Percentiles rank a stretch among this genome's conserved stretches.
phyloP scores from a whole-genome alignment of 2,329 filamentous ascomycete genomes.

The Colletotrichum tropicicola region DNA sequence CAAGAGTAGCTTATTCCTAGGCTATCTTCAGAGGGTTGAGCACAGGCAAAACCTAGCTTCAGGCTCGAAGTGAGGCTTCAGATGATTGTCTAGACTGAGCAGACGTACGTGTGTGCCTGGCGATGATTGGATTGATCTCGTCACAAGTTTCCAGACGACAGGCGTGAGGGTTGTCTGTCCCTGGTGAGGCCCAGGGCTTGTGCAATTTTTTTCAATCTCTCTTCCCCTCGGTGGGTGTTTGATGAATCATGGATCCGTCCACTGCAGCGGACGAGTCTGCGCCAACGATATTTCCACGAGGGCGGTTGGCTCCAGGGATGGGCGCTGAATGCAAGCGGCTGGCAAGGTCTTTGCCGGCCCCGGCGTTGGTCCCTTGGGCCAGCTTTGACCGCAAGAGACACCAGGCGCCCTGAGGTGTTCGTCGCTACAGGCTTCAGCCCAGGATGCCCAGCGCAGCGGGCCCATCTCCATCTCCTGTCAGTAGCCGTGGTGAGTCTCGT shows the following conservation, averaged over 20 bases:
- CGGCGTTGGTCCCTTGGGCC: neutral
- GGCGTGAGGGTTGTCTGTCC: neutral
- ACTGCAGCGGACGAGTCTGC: constrained; percentile 14
- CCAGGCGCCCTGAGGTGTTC: constrained; percentile 12
- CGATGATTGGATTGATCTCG: neutral
- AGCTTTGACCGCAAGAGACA: constrained; percentile 14
- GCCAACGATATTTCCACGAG: constrained; percentile 26
- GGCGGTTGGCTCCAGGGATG: constrained; percentile 15
- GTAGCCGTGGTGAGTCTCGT: neutral
- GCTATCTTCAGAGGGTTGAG: neutral
- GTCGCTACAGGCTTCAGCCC: neutral
- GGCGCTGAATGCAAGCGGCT: constrained; percentile 14
- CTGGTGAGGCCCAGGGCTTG: neutral
- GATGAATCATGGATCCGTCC: constrained; percentile 24
- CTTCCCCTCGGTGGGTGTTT: neutral
- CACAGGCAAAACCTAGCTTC: neutral
- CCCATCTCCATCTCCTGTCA: neutral
- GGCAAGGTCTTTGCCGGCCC: constrained; percentile 14
- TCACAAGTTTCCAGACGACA: neutral
- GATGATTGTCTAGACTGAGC: neutral
- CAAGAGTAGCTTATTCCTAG: constrained; percentile 26
- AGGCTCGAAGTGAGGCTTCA: neutral
- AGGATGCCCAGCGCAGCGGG: neutral
- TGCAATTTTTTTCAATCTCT: neutral
- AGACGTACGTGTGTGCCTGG: neutral